Evolutionary conservation across 176 grass and related monocot species (phyloP), one percentile per base, ranked within the genome.

Genomic region (Aegilops sharonensis): DNA sequence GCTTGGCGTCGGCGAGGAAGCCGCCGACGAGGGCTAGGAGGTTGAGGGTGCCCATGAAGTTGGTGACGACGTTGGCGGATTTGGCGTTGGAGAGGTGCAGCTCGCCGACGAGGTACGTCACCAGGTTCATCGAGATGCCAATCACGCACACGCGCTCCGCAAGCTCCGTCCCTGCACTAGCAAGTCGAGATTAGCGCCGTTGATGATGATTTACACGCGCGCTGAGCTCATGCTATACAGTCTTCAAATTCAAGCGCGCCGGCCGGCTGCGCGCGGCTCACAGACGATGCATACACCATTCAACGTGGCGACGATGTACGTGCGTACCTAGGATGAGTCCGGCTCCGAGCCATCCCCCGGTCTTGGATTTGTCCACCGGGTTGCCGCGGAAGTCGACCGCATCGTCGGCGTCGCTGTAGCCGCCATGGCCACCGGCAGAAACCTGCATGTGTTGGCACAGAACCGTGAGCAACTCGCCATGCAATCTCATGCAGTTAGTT

Each of bases 281-380:
- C 54, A n/a, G 9, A 37, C 36, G 36, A 37, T 37, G 36, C 36
- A 37, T 37, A 8, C 37, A 8, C 37, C 37, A 39, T 39, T 8
- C 37, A 39, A 39, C 37, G 8, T 39, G 36, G 36, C 36, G 43
- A n/a, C 8, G 7, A 0, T 5, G 70, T 9, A 52, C 48, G 17
- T 18, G 56, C 64, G 11, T 86, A 91, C 94, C 85, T 36, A 98
- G 89, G 81, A 98, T 95, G 5, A 98, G 89, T 0, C 93, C 95
- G 21, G 95, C 91, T 8, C 93, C 95, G 35, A 98, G 83, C 95
- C 95, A 98, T 25, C 95, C 91, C 24, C 95, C 95, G 18, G 93
- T 95, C 64, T 88, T 82, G 14, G 91, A 90, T 72, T 93, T 95
- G 85, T 98, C 93, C 48, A 67, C 89, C 30, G 91, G 91, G 42